phyloP scores from a whole-genome alignment of 2,329 filamentous ascomycete genomes.

The Calonectria montana region DNA sequence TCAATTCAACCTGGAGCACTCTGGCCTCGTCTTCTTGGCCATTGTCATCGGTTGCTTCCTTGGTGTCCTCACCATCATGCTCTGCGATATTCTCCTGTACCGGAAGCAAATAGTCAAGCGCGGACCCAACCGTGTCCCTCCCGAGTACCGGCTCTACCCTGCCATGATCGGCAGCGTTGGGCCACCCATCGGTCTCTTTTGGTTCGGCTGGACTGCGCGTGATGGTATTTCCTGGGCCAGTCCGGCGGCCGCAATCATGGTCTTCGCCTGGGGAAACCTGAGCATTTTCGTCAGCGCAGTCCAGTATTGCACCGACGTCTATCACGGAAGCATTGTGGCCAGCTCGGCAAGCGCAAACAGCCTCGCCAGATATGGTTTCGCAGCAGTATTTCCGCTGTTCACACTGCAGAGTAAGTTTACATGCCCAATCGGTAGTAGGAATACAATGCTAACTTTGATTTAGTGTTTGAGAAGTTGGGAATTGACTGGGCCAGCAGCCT shows the following conservation, averaged over 20 bases:
- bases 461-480: slow-evolving; percentile 57
- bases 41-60: slow-evolving; percentile 59
- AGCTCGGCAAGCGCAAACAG: slow-evolving; percentile 71
- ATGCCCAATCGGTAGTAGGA: rapidly evolving
- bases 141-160: slow-evolving; percentile 68
- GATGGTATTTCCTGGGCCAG: slow-evolving; percentile 60
- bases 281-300: slow-evolving; percentile 66
- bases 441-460: slow-evolving; percentile 19
- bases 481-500: slow-evolving; percentile 61
- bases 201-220: slow-evolving; percentile 69
- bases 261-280: slow-evolving; percentile 71
- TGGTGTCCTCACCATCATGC: slow-evolving; percentile 53
- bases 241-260: slow-evolving; percentile 62
- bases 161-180: slow-evolving; percentile 69
- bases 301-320: slow-evolving; percentile 67
- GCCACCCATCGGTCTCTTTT: slow-evolving; percentile 66
- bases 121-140: slow-evolving; percentile 53
- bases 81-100: slow-evolving; percentile 58
- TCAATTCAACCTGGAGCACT: slow-evolving; percentile 55
- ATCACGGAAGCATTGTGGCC: slow-evolving; percentile 65
- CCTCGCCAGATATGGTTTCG: slow-evolving; percentile 65
- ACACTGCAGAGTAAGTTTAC: slow-evolving; percentile 63
- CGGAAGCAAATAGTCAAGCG: slow-evolving; percentile 47
- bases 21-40: slow-evolving; percentile 58
- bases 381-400: slow-evolving; percentile 70